A percentile compares a stretch with the other conserved stretches of the same genome.
These are phyloP conservation scores for Heritiera littoralis DNA, from an alignment of 345 rosid species.

Conservation along the genomic window DNA sequence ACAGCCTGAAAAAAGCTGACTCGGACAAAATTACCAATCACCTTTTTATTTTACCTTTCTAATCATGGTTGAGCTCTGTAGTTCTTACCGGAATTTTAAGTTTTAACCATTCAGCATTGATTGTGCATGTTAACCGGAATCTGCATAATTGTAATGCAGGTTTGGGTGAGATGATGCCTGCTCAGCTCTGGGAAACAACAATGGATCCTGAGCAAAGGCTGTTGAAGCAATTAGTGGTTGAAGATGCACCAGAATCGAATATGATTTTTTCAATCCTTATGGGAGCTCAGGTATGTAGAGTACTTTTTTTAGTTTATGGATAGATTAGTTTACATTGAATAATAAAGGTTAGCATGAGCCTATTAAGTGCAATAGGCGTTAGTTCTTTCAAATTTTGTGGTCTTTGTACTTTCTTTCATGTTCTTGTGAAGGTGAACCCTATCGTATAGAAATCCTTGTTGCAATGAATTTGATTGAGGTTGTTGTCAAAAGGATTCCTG, in stretches of 20 bases:
- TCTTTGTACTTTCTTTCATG: neutral
- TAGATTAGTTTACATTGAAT: neutral
- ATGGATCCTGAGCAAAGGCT: conserved; percentile 84
- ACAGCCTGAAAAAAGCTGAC: neutral
- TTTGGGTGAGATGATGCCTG: conserved; percentile 99
- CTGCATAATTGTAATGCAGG: conserved; percentile 44
- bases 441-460: neutral
- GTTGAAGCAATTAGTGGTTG: conserved; percentile 76
- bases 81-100: neutral
- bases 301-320: neutral
- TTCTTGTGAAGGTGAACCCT: neutral
- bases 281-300: conserved; percentile 81
- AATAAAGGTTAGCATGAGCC: neutral
- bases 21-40: neutral
- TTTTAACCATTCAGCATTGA: neutral
- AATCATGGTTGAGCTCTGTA: neutral
- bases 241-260: conserved; percentile 79
- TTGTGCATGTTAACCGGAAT: neutral
- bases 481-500: neutral
- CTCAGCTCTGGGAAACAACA: conserved; percentile 96
- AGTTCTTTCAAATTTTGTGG: neutral
- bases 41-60: neutral
- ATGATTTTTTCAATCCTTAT: conserved; percentile 83
- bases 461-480: neutral
- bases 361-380: neutral